A percentile compares a stretch with the other conserved stretches of the same genome.
phyloP scores from a whole-genome alignment of 768 basidiomycete genomes.

The Termitomyces sp. region DNA sequence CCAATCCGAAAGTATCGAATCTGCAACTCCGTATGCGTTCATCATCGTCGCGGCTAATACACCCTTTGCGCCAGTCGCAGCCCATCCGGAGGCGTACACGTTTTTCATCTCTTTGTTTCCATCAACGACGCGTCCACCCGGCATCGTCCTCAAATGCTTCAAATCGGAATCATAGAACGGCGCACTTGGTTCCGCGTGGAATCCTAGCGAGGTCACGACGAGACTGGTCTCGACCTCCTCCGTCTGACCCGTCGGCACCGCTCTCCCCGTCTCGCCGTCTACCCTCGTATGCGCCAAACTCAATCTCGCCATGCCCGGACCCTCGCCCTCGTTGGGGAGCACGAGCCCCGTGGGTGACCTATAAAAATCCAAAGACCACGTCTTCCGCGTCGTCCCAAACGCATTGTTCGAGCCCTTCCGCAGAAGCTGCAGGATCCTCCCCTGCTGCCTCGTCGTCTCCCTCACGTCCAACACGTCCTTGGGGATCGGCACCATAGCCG shows the following conservation, averaged over 20 bases:
- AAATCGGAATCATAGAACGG: slow-evolving; percentile 56
- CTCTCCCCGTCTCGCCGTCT: slow-evolving; percentile 40
- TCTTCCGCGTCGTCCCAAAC: slow-evolving; percentile 48
- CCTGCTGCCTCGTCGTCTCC: slow-evolving; percentile 55
- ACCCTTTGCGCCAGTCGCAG: slow-evolving; percentile 84
- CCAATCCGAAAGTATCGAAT: slow-evolving; percentile 61
- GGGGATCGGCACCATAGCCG: slow-evolving; percentile 60
- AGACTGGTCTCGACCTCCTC: slow-evolving; percentile 60
- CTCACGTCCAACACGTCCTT: slow-evolving; percentile 17
- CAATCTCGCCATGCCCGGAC: slow-evolving; percentile 27
- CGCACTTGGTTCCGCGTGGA: slow-evolving; percentile 58
- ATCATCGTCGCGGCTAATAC: slow-evolving; percentile 93
- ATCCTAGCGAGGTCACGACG: slow-evolving; percentile 85
- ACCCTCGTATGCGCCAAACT: slow-evolving; percentile 58
- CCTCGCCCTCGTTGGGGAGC: slow-evolving; percentile 14
- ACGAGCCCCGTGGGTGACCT: slow-evolving; percentile 55
- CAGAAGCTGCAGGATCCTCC: slow-evolving; percentile 61
- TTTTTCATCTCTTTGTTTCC: slow-evolving; percentile 33
- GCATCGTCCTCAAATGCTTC: slow-evolving; percentile 49
- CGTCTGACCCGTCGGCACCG: slow-evolving; percentile 51
- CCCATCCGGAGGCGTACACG: slow-evolving; percentile 95
- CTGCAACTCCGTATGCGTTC: slow-evolving; percentile 78
- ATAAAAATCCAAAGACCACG: slow-evolving; percentile 84
- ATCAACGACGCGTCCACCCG: slow-evolving; percentile 42
- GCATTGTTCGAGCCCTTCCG: slow-evolving; percentile 52